phyloP scores from a whole-genome alignment of 1,284 basidiomycete genomes.

The Rhodotorula sp. region DNA sequence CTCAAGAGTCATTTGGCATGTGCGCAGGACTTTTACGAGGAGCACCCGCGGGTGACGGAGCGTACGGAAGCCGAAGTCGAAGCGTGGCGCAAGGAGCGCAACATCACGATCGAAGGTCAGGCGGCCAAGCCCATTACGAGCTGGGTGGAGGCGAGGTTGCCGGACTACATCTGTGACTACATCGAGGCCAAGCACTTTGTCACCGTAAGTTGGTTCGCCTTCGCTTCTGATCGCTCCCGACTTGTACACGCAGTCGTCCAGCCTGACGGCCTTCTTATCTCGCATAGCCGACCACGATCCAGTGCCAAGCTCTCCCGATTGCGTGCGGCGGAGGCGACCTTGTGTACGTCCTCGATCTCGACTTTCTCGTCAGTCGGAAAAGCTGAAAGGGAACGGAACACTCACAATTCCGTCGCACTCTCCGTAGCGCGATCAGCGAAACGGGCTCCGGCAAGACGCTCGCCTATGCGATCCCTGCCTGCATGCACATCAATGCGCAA shows the following conservation, averaged over 20 bases:
- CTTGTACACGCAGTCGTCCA: not conserved
- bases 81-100: conserved; percentile 43
- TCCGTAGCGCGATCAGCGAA: conserved; percentile 53
- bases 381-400: not conserved
- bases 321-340: conserved; percentile 48
- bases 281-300: conserved; percentile 47
- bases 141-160: conserved; percentile 49
- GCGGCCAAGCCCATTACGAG: conserved; percentile 47
- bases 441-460: conserved; percentile 98
- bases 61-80: conserved; percentile 45
- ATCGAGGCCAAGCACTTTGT: conserved; percentile 48
- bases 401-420: not conserved
- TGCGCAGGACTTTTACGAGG: conserved; percentile 29
- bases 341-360: conserved; percentile 9
- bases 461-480: conserved; percentile 89
- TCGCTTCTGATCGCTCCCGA: not conserved
- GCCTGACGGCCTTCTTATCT: not conserved
- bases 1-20: no score
- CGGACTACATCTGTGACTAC: conserved; percentile 45
- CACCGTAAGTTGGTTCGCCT: not conserved
- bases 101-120: conserved; percentile 35
- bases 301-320: conserved; percentile 51
- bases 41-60: conserved; percentile 44
- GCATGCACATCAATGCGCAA: conserved; percentile 68
- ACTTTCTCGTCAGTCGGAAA: no score